Percentiles rank a stretch among this genome's conserved stretches.
phyloP scores from a whole-genome alignment of 2,329 filamentous ascomycete genomes.

The Diplodia sapinea region DNA sequence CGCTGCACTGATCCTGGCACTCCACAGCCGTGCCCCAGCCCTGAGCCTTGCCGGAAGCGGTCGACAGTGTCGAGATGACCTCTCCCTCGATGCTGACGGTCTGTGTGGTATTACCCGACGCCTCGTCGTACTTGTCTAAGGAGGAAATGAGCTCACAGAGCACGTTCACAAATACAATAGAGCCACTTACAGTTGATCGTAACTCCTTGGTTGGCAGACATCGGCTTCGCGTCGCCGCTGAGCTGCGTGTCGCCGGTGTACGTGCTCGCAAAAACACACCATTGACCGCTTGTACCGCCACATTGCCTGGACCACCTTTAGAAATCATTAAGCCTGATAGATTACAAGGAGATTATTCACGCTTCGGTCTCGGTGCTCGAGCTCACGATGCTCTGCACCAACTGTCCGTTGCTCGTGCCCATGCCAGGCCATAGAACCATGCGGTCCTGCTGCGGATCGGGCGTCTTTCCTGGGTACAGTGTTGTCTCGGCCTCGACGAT shows the following conservation, averaged over 20 bases:
- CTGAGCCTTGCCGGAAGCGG: conserved; percentile 49
- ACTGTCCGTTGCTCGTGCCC: conserved; percentile 56
- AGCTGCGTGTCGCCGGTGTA: conserved; percentile 41
- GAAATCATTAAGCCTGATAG: not conserved
- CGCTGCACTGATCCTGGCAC: conserved; percentile 49
- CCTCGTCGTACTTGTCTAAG: conserved; percentile 48
- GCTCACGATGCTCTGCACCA: conserved; percentile 54
- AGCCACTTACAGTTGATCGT: conserved; percentile 48
- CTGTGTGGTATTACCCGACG: conserved; percentile 51
- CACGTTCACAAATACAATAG: not conserved
- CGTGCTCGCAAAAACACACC: conserved; percentile 52
- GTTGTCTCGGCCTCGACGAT: conserved; percentile 55
- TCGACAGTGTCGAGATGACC: conserved; percentile 53
- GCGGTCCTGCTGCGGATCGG: conserved; percentile 46
- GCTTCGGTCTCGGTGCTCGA: conserved; percentile 8
- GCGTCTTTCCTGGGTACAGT: conserved; percentile 50
- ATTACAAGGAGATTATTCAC: not conserved
- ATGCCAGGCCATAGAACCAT: conserved; percentile 58
- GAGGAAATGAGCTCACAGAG: not conserved
- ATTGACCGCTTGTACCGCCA: conserved; percentile 37
- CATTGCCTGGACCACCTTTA: not conserved
- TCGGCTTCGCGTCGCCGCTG: conserved; percentile 42
- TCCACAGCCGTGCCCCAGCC: conserved; percentile 55
- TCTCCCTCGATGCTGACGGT: conserved; percentile 47
- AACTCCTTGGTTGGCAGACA: conserved; percentile 40